phyloP scores from a whole-genome alignment of 495 filamentous ascomycete species.

The Clohesyomyces aquaticus region DNA sequence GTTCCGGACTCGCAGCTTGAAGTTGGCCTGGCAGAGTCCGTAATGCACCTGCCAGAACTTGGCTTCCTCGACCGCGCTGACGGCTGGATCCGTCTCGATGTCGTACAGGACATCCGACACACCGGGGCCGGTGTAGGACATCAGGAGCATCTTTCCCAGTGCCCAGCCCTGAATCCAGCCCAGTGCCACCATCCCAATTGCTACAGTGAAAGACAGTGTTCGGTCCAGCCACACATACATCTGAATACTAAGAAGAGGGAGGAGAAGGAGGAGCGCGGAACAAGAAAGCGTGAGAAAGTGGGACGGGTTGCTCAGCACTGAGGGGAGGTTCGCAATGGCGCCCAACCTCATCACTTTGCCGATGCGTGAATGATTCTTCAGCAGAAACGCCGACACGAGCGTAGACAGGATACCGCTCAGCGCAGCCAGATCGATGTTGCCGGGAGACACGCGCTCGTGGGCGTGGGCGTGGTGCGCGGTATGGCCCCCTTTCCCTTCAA shows the following conservation, averaged over 20 bases:
- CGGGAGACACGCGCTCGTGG: slow-evolving; percentile 70
- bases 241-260: slow-evolving; percentile 77
- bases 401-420: slow-evolving; percentile 87
- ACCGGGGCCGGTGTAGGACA: slow-evolving; percentile 74
- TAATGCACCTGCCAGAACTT: slow-evolving; percentile 99
- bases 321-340: slow-evolving; percentile 79
- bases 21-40: slow-evolving; percentile 90
- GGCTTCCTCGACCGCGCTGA: slow-evolving; percentile 81
- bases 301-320: slow-evolving; percentile 84
- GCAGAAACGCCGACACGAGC: slow-evolving; percentile 78
- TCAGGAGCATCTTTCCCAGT: slow-evolving; percentile 89
- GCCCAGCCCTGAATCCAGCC: slow-evolving; percentile 80
- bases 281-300: slow-evolving; percentile 91
- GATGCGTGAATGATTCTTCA: slow-evolving; percentile 93
- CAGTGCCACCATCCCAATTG: slow-evolving; percentile 81
- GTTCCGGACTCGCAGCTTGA: slow-evolving; percentile 73
- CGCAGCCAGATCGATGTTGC: slow-evolving; percentile 79
- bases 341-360: slow-evolving; percentile 79
- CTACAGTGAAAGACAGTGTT: slow-evolving; percentile 75
- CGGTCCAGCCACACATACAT: slow-evolving; percentile 81
- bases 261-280: slow-evolving; percentile 75
- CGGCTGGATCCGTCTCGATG: slow-evolving; percentile 76
- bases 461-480: slow-evolving; percentile 68
- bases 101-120: slow-evolving; percentile 79
- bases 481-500: slow-evolving; percentile 64